phyloP scores from a whole-genome alignment of 23 red algal species.

The Gracilaria caudata region DNA sequence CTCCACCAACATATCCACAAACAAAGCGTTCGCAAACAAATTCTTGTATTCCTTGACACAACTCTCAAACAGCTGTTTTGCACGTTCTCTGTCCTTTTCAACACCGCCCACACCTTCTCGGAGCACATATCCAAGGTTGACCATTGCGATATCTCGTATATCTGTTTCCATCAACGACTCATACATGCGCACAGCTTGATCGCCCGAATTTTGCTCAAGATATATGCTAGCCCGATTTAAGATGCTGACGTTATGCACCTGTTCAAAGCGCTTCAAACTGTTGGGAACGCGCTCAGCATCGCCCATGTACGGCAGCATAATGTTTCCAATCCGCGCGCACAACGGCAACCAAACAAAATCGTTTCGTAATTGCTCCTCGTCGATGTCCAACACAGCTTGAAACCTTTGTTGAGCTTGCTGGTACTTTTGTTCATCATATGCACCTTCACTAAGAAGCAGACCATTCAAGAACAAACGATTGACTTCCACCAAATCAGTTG shows the following conservation, averaged over 20 bases:
- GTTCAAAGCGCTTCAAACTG: constrained; percentile 8
- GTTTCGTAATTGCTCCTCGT: constrained; percentile 7
- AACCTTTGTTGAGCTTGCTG: not conserved
- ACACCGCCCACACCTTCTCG: constrained; percentile 3
- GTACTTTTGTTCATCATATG: not conserved
- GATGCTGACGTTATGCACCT: not conserved
- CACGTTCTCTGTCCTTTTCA: not conserved
- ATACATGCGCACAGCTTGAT: constrained; percentile 1
- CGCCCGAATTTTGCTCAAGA: not conserved
- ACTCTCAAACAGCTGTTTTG: constrained; percentile 6
- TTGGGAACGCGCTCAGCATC: not conserved
- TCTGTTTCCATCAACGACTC: constrained; percentile 16
- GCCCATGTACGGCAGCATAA: not conserved
- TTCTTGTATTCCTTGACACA: constrained; percentile 23
- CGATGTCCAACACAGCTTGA: not conserved
- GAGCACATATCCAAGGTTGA: constrained; percentile 15
- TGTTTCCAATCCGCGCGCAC: not conserved
- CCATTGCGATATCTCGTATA: not conserved
- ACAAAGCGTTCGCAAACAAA: not conserved
- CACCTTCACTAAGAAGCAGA: not conserved
- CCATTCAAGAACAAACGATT: not conserved
- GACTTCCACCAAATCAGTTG: not conserved
- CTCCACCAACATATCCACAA: not conserved
- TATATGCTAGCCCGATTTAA: constrained; percentile 6
- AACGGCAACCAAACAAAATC: constrained; percentile 24